Conservation (phyloP, 331 rosid species). For the Spiraea crenata region DNA sequence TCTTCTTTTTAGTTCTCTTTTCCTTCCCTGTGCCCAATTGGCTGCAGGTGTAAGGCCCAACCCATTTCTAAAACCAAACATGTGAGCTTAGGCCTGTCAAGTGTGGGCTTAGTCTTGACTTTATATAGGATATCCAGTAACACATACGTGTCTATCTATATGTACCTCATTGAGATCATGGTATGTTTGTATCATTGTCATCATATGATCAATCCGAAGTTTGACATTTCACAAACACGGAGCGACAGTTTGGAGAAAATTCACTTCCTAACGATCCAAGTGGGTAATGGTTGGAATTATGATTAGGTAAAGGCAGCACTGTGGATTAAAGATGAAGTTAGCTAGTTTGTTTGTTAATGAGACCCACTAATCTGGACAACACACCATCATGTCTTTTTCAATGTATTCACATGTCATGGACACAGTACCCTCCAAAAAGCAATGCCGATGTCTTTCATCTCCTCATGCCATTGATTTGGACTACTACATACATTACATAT, state of each 20-base stretch:
- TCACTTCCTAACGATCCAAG: too few species aligned
- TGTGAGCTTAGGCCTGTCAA: background rate
- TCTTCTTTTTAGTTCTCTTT: too few species aligned
- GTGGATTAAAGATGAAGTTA: background rate
- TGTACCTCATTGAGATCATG: too few species aligned
- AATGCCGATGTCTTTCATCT: background rate
- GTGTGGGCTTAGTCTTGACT: background rate
- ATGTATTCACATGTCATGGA: slow-evolving; percentile 11
- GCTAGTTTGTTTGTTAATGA: background rate
- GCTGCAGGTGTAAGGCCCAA: background rate
- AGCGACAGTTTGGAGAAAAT: too few species aligned
- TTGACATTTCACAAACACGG: too few species aligned
- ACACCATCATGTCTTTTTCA: slow-evolving; percentile 17
- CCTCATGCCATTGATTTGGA: slow-evolving; percentile 8
- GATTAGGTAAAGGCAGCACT: background rate
- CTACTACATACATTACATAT: background rate
- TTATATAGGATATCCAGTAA: background rate
- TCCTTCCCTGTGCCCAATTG: background rate
- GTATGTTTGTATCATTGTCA: too few species aligned
- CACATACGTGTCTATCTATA: too few species aligned
- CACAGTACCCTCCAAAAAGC: slow-evolving; percentile 22
- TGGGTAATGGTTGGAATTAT: too few species aligned
- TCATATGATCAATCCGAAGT: too few species aligned
- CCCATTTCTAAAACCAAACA: background rate
- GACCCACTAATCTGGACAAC: slow-evolving; percentile 6